phyloP scores from a whole-genome alignment of 768 basidiomycete genomes.

The Mrakia blollopis region DNA sequence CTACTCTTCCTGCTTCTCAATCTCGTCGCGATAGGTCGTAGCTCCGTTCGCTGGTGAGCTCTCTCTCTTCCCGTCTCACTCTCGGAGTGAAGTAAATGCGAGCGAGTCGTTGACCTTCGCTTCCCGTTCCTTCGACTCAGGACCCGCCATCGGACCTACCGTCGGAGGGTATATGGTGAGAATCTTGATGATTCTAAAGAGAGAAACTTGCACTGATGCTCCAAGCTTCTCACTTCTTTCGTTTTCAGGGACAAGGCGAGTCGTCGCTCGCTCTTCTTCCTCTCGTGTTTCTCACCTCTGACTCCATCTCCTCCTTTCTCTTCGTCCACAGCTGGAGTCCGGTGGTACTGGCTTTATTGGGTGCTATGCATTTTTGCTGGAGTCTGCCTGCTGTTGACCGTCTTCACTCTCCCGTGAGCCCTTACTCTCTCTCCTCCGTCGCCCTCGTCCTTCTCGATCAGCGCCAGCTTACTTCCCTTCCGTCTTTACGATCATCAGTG shows the following conservation, averaged over 20 bases:
- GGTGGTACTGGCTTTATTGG: slow-evolving; percentile 39
- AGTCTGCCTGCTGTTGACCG: slow-evolving; percentile 35
- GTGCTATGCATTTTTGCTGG: slow-evolving; percentile 44
- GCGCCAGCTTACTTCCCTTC: background rate
- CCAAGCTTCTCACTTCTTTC: too few species aligned
- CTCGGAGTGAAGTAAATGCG: too few species aligned
- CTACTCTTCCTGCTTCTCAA: background rate
- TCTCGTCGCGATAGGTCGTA: slow-evolving; percentile 26
- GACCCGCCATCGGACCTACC: slow-evolving; percentile 44
- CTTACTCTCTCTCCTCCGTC: background rate
- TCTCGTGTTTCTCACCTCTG: too few species aligned
- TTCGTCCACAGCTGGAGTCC: slow-evolving; percentile 36
- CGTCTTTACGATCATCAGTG: slow-evolving; percentile 11
- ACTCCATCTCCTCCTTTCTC: too few species aligned
- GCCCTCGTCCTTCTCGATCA: background rate
- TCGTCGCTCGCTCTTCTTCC: too few species aligned
- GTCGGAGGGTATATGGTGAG: slow-evolving; percentile 43
- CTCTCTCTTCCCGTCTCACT: too few species aligned
- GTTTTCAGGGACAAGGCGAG: too few species aligned
- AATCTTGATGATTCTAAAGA: too few species aligned
- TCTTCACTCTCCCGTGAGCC: slow-evolving; percentile 13
- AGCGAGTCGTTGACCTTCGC: too few species aligned
- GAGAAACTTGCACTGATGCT: too few species aligned
- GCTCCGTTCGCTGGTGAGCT: slow-evolving; percentile 43
- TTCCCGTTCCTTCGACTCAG: too few species aligned